Evolutionary conservation across 352 stramenopile genomes (phyloP), one percentile per base, ranked within the genome.

Genomic region (Halophytophthora polymorphica): DNA sequence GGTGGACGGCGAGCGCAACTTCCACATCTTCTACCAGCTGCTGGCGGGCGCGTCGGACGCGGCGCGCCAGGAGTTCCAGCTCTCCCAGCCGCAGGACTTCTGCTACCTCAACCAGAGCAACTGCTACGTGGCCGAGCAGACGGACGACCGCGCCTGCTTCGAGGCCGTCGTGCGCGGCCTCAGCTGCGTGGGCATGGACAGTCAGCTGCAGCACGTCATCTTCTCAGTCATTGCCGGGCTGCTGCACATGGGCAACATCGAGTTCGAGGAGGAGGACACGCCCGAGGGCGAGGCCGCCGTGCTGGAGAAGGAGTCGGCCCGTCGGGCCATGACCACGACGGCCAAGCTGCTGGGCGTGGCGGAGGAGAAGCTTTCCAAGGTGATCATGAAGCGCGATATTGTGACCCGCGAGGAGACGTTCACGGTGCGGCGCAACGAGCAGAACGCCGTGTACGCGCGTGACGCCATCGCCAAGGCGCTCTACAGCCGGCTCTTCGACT

Each of bases 11-110:
- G 91, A 98, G 66, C 87, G 93, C 56, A 97, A 97, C 65, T 98
- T 98, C 64, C 93, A 98, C 69, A 95, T 97, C 45, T 98, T 98
- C 52, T 98, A 98, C 64, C 88, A 98, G 64, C 52, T 98, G 35
- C 64, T 96, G 33, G 61, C 73, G 4, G 88, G 82, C 19, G 80
- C 82, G 3, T 83, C 77, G 15, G 36, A 68, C 6, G 55, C 61
- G 42, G 69, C 77, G 18, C 75, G 74, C 34, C 51, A 67, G 37
- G 66, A 88, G 50, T 88, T 90, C 53, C 56, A 86, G 53, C 69
- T 93, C 19, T 87, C 75, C 12, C 73, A 78, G 62, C 63, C 86
- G 17, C 49, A 96, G 73, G 80, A 97, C 53, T 98, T 93, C 63
- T 79, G 86, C 58, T 98, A 98, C 72, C 56, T 98, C 15, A 97